Percentiles rank a stretch among this genome's conserved stretches.
phyloP scores from a whole-genome alignment of 2,329 filamentous ascomycete genomes.

The Hypoxylon sp. region DNA sequence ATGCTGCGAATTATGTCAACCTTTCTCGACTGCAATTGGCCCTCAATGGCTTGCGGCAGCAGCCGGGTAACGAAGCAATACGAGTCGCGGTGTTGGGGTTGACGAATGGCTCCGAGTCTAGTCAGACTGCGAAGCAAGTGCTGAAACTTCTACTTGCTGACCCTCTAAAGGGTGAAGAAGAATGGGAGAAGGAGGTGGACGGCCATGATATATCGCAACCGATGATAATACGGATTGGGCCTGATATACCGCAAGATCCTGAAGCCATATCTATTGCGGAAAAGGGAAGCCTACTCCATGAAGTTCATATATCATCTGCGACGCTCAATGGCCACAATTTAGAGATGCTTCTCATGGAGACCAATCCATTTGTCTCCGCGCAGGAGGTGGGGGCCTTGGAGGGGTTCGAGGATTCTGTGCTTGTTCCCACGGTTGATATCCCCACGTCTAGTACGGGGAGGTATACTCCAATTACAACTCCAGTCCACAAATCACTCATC shows the following conservation, averaged over 20 bases:
- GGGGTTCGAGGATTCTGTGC: slow-evolving; percentile 68
- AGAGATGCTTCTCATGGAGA: slow-evolving; percentile 68
- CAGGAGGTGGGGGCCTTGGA: slow-evolving; percentile 52
- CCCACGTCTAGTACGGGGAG: slow-evolving; percentile 69
- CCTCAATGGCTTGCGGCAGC: slow-evolving; percentile 68
- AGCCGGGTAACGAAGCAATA: slow-evolving; percentile 64
- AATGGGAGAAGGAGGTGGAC: slow-evolving; percentile 73
- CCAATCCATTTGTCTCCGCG: slow-evolving; percentile 57
- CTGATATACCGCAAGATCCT: slow-evolving; percentile 48
- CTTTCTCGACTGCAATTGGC: slow-evolving; percentile 77
- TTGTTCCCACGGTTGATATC: slow-evolving; percentile 80
- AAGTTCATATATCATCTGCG: slow-evolving; percentile 70
- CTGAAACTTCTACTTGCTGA: slow-evolving; percentile 76
- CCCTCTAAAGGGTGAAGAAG: slow-evolving; percentile 67
- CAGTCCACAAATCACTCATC: slow-evolving; percentile 83
- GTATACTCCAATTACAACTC: slow-evolving; percentile 75
- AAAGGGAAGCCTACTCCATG: slow-evolving; percentile 58
- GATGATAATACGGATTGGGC: slow-evolving; percentile 67
- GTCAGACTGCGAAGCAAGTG: slow-evolving; percentile 67
- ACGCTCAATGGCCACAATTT: slow-evolving; percentile 67
- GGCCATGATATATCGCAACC: slow-evolving; percentile 61
- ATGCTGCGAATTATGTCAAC: slow-evolving; percentile 69
- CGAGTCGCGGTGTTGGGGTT: slow-evolving; percentile 66
- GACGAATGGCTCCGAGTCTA: slow-evolving; percentile 49
- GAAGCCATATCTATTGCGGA: slow-evolving; percentile 50